Base-by-base conservation (phyloP, 1,284 basidiomycete genomes). In the Mycocalia duriaeana region DNA sequence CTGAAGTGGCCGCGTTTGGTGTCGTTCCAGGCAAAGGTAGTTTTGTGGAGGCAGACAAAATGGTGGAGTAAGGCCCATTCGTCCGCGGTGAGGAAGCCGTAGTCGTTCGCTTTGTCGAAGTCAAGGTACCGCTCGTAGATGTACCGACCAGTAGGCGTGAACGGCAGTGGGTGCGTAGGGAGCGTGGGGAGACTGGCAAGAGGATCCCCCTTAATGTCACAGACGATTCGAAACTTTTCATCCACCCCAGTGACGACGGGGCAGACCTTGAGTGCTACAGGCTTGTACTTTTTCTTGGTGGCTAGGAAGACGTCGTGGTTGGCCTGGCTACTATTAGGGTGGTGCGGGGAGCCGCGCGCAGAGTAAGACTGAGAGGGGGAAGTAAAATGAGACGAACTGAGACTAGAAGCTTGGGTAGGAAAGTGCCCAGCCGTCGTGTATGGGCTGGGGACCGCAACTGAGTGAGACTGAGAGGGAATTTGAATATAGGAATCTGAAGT, bases 391-490 rank as follows among this genome's bases (percentile, higher is more conserved):
- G 45, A 28, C 16, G 19, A 11, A 19, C 40, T 41, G n/a, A 13
- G 18, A 5, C 2, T 25, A 4, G 45, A 8, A n/a, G n/a, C n/a
- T n/a, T 5, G 45, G 34, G 18, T 31, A 47, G 26, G 18, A 7
- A n/a, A 47, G 4, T 19, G 45, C 25, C 8, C 16, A 41, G 18
- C n/a, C n/a, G 40, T 28, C 16, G 42, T 40, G 11, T 5, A 47
- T 18, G 16, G 35, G 16, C 24, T 40, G 26, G 34, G 25, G 5
- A 2, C 14, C 2, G 13, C 2, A 18, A 16, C 20, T 19, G 24
- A 40, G 7, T 40, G 20, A n/a, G 45, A 34, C 40, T 16, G n/a
- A n/a, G n/a, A n/a, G n/a, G n/a, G n/a, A n/a, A n/a, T n/a, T n/a
- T n/a, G n/a, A n/a, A n/a, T n/a, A n/a, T n/a, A n/a, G n/a, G n/a